Evolutionary conservation across 106 monocot species (phyloP).

Genomic region (Dioscorea alata): DNA sequence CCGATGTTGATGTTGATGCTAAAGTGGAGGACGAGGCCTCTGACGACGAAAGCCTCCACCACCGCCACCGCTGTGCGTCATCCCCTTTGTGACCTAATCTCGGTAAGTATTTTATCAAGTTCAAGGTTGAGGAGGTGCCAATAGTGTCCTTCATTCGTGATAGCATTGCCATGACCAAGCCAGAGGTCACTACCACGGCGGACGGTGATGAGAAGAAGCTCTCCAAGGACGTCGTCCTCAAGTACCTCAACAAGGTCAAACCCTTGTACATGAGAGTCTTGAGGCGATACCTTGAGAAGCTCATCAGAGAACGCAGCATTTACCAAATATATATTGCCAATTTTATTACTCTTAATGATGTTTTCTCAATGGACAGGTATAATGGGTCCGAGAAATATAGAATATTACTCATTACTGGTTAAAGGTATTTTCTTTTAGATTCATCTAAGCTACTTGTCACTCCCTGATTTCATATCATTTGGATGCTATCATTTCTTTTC

Average conservation of each 20-base stretch:
- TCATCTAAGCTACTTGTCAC: neutral
- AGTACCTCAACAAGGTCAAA: constrained; percentile 77
- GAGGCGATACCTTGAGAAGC: constrained; percentile 35
- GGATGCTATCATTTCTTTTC: neutral
- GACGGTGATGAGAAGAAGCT: constrained; percentile 34
- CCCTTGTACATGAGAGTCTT: constrained; percentile 56
- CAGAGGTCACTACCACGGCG: constrained; percentile 1
- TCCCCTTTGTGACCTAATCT: constrained; percentile 3
- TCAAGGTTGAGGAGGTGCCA: constrained; percentile 45
- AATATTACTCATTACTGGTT: constrained; percentile 95
- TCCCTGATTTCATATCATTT: neutral
- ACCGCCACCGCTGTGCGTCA: neutral
- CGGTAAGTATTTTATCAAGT: constrained; percentile 43
- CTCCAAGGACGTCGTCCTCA: constrained; percentile 51
- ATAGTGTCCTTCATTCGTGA: constrained; percentile 53
- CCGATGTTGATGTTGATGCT: neutral
- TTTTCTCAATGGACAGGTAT: no score
- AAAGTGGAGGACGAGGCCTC: neutral
- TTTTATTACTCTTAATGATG: no score
- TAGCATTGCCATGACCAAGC: constrained; percentile 10
- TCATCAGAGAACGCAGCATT: constrained; percentile 9
- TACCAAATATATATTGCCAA: no score
- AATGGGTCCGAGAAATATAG: no score
- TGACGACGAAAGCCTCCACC: constrained; percentile 13
- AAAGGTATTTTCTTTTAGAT: constrained; percentile 40